phyloP scores from a whole-genome alignment of 2,329 filamentous ascomycete genomes.

The Paraconiothyrium brasiliense region DNA sequence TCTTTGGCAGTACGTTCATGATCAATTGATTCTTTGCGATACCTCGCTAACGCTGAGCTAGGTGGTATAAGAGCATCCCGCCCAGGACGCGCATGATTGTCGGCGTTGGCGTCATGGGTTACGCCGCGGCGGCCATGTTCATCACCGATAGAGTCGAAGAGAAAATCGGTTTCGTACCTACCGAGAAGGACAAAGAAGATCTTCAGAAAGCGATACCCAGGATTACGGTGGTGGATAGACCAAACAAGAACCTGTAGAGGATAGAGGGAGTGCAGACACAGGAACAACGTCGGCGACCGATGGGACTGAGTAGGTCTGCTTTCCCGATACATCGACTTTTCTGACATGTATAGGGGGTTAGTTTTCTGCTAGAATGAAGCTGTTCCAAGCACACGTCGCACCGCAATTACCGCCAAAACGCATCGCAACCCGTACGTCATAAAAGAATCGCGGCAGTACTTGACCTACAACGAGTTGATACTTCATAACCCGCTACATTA shows the following conservation, averaged over 20 bases:
- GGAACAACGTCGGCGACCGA: background rate
- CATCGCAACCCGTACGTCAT: background rate
- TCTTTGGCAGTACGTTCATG: constrained; percentile 47
- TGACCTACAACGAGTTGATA: too few species aligned
- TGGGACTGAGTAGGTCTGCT: background rate
- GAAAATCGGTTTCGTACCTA: constrained; percentile 75
- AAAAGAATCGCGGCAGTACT: background rate
- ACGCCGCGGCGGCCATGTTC: constrained; percentile 78
- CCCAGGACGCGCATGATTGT: constrained; percentile 75
- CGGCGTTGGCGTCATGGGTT: constrained; percentile 78
- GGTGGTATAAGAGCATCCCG: constrained; percentile 73
- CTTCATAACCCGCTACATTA: too few species aligned
- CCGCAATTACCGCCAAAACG: background rate
- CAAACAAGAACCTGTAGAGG: constrained; percentile 1
- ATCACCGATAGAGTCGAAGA: constrained; percentile 77
- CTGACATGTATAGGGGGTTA: background rate
- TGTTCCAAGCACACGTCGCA: background rate
- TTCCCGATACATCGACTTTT: background rate
- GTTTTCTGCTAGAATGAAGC: background rate
- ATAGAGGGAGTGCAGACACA: background rate
- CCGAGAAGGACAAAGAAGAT: constrained; percentile 75
- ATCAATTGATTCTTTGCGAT: background rate
- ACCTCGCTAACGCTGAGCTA: constrained; percentile 24
- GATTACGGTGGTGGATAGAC: constrained; percentile 56
- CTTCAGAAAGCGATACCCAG: constrained; percentile 70